Evolutionary conservation across 306 rosid genomes (phyloP), one percentile per base, ranked within the genome.

Genomic region (Fragaria vesca): DNA sequence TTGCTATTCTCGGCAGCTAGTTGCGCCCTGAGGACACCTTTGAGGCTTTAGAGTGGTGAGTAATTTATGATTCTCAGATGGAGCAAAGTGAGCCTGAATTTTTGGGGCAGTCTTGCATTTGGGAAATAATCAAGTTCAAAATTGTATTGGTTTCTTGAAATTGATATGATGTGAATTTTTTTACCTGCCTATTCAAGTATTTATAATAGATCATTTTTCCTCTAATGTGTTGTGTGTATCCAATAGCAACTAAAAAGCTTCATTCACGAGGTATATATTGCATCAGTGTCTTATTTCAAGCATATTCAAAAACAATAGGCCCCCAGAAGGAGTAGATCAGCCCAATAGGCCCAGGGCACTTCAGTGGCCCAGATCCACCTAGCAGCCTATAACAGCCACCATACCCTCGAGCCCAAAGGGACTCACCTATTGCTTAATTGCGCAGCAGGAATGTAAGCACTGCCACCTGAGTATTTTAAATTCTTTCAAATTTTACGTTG

Each of bases 101-200:
- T 91, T 89, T 83, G 46, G 83, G 93, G 97, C 97, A 72, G 84
- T 83, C 83, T 87, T 80, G 78, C 83, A 67, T 54, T 82, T 84
- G 86, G 79, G 80, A 82, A 81, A 40, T 48, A 65, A 36, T 76
- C 12, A 13, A 36, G 21, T 24, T 77, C 71, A 78, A 80, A 42
- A 66, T 68, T 81, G 82, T 73, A 79, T 81, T 83, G 32, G 74
- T 77, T 81, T 32, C 74, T 74, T 60, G 43, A 60, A 79, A 84
- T 21, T 60, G 82, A 50, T 80, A 60, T 66, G 79, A 24, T 65
- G 30, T 74, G 54, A n/a, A 12, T 52, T 66, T 74, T 24, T 46
- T 66, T 66, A 66, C 47, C 16, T 65, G 69, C 71, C 4, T 30
- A 32, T 52, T 50, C 68, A 75, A 67, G 67, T 75, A n/a, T 81